Base-by-base conservation (phyloP, 331 rosid genomes). In the Erythrophleum ivorense region DNA sequence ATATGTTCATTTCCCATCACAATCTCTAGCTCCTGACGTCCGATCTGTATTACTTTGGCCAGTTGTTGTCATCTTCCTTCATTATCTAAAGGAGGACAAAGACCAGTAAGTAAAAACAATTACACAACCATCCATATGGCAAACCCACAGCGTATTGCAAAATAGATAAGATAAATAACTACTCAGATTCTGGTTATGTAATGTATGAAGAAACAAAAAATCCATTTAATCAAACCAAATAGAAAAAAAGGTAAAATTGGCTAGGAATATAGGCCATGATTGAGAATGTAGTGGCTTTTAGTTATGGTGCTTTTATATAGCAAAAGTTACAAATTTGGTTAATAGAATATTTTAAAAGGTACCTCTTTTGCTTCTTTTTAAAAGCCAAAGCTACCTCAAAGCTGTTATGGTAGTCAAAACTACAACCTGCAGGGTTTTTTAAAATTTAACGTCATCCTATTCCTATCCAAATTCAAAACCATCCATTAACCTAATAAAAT, bases 1-100 rank as follows among this genome's bases (percentile, higher is more conserved):
- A 95, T 95, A 70, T 95, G 99, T 77, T 95, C 99, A 1, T 95
- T 95, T 49, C 98, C 99, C 97, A 92, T 95, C 16, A 95, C 99
- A 88, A 95, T 93, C 89, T 95, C 99, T 58, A 95, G 95, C 86
- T 95, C 99, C 83, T 95, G 98, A 52, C 98, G 86, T 43, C 98
- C 99, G 10, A 95, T 90, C 0, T 97, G 91, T n/a, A n/a, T n/a
- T n/a, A 1, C 1, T 24, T 1, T 0, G 98, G 98, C 99, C 99
- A 95, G 85, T 92, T 94, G 91, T 88, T 90, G 77, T 95, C 99
- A 60, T 95, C 99, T 85, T 95, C 99, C 86, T 92, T 95, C 97
- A 95, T 86, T 78, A 95, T 93, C 99, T 95, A 54, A 58, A 80
- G 15, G 68, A 21, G 72, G 33, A 72, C 29, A 62, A 53, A 65